phyloP scores from a whole-genome alignment of 306 rosid genomes.

The Medicago ruthenica region DNA sequence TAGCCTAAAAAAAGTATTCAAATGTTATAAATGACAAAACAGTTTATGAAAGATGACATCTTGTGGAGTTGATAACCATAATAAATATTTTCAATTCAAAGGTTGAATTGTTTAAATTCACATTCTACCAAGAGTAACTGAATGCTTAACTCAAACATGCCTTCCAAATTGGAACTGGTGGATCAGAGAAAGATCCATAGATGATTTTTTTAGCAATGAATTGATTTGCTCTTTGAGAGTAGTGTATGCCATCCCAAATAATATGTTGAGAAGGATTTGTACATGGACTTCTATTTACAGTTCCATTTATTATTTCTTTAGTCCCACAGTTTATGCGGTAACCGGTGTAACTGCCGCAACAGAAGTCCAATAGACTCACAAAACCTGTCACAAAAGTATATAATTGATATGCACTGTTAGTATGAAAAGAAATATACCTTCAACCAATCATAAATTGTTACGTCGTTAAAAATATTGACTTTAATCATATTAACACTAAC shows the following conservation, averaged over 20 bases:
- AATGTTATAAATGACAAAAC: background rate
- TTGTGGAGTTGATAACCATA: too few relatives aligned
- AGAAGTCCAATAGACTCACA: constrained; percentile 71
- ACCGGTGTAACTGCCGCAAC: constrained; percentile 80
- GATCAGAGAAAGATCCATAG: constrained; percentile 65
- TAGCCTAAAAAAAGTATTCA: too few relatives aligned
- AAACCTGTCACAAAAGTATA: constrained; percentile 60
- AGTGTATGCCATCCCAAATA: constrained; percentile 91
- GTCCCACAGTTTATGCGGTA: constrained; percentile 67
- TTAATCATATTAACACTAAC: background rate
- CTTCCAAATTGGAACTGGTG: constrained; percentile 62
- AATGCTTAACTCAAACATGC: constrained; percentile 51
- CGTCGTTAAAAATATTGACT: background rate
- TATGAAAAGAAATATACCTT: background rate
- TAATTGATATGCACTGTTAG: background rate
- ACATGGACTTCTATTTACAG: constrained; percentile 71
- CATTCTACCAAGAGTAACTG: background rate
- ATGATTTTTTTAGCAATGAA: constrained; percentile 61
- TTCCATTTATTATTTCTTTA: constrained; percentile 67
- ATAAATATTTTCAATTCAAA: background rate
- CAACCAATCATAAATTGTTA: background rate
- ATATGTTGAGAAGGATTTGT: constrained; percentile 68
- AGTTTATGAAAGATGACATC: too few relatives aligned
- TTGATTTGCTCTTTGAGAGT: constrained; percentile 72
- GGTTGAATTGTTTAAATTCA: background rate